Conservation (phyloP, 2,329 filamentous ascomycete species). For the Hypoxylon sp. region DNA sequence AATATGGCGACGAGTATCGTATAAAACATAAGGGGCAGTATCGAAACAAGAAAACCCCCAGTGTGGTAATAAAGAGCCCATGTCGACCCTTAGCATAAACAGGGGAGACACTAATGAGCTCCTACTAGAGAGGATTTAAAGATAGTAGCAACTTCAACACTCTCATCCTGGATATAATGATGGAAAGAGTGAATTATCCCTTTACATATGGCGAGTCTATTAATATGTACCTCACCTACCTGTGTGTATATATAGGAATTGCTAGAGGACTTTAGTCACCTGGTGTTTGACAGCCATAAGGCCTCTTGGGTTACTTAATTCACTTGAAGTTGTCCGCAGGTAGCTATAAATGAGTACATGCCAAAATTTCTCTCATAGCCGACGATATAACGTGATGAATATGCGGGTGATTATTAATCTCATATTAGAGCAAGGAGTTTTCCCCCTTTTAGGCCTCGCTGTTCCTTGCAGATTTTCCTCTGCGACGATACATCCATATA, state of each 20-base stretch:
- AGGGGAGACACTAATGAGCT: neutral
- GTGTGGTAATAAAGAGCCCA: neutral
- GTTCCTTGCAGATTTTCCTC: neutral
- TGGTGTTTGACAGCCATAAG: too few species aligned
- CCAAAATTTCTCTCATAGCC: neutral
- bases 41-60: neutral
- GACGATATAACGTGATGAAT: neutral
- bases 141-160: neutral
- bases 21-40: neutral
- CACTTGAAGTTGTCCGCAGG: neutral
- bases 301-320: neutral
- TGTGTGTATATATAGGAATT: too few species aligned
- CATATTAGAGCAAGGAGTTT: neutral
- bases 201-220: too few species aligned
- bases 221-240: too few species aligned
- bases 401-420: neutral
- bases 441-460: neutral
- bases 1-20: neutral
- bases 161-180: neutral
- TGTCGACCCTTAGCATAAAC: neutral
- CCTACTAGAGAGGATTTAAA: neutral
- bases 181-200: neutral
- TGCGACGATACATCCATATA: neutral
- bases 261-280: neutral
- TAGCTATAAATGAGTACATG: neutral